Evolutionary conservation across 352 stramenopile genomes (phyloP).

Genomic region (Hyaloperonospora brassicae): DNA sequence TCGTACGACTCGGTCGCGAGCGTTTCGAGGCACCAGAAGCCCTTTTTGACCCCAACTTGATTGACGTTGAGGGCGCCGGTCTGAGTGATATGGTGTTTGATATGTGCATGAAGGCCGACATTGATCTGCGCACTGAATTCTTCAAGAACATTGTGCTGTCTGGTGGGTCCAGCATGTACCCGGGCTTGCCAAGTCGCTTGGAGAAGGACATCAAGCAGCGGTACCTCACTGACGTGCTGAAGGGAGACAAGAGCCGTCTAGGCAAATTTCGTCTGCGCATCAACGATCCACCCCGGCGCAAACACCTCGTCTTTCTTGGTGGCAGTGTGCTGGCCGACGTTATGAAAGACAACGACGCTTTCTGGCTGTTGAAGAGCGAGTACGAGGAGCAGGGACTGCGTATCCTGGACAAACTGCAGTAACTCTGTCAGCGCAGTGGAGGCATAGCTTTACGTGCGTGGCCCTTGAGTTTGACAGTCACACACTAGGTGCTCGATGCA

Average conservation of each 20-base stretch:
- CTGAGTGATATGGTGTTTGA: conserved; percentile 97
- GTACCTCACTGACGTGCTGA: conserved; percentile 72
- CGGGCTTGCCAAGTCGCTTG: conserved; percentile 88
- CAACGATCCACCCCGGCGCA: conserved; percentile 92
- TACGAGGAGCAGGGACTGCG: conserved; percentile 91
- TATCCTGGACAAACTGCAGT: conserved; percentile 76
- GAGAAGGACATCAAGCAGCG: conserved; percentile 85
- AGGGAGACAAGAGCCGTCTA: conserved; percentile 80
- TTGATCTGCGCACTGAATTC: conserved; percentile 91
- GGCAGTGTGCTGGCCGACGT: conserved; percentile 90
- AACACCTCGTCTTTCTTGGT: conserved; percentile 93
- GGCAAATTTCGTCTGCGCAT: conserved; percentile 93
- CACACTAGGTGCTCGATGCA: no score
- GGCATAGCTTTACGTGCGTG: no score
- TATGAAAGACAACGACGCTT: conserved; percentile 91
- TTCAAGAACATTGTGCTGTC: conserved; percentile 98
- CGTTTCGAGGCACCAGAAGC: conserved; percentile 93
- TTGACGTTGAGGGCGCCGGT: conserved; percentile 94
- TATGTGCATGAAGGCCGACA: conserved; percentile 95
- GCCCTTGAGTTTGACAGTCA: no score
- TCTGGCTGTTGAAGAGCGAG: conserved; percentile 92
- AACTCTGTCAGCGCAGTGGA: not conserved
- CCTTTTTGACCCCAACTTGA: conserved; percentile 94
- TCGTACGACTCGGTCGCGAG: conserved; percentile 92
- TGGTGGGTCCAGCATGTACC: conserved; percentile 93